Evolutionary conservation across 1,284 basidiomycete species (phyloP), one percentile per base, ranked within the genome.

Genomic region (Ceratobasidium sp.): DNA sequence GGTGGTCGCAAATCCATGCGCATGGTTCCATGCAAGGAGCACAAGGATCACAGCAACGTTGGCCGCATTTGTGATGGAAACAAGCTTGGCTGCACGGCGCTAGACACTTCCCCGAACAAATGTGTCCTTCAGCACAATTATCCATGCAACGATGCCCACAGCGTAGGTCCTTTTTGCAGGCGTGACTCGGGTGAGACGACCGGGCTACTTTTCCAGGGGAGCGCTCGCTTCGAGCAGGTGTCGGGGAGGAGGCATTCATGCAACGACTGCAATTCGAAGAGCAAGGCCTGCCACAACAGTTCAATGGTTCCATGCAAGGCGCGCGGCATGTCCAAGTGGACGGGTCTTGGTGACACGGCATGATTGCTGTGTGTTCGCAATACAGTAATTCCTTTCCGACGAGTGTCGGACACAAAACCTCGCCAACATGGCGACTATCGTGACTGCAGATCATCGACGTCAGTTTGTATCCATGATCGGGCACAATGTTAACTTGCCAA

Each of bases 21-120:
- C 90, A 92, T 0, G 83, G 80, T 75, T 89, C 85, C 77, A 87
- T 84, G 79, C 92, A 92, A 0, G 89, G 89, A 0, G 86, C 83
- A 78, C 92, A 92, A 0, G 86, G 85, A 0, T 79, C 81, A 9
- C 84, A 86, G 78, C 91, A 92, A 31, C 79, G 76, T 27, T 81
- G 78, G 7, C 78, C 80, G 79, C 89, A 91, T 8, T 79, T 79
- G 1, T 85, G 81, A 78, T 91, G 90, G 13, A 78, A 51, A 78
- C 90, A 92, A 9, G 80, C 79, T 76, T 91, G 90, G 29, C 88
- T 83, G 77, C 90, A 92, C 3, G 78, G 76, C 22, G 81, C 72
- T 24, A 77, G 81, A 80, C 90, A 92, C 3, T 78, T 81, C 19
- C 59, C 74, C 6, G 84, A 85, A 75, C 88, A 88, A 53, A 84